A percentile compares a stretch with the other conserved stretches of the same genome.
These are phyloP conservation scores for Yamadazyma sp. DNA, from an alignment of 1,139 yeast species.

Conservation along the genomic window DNA sequence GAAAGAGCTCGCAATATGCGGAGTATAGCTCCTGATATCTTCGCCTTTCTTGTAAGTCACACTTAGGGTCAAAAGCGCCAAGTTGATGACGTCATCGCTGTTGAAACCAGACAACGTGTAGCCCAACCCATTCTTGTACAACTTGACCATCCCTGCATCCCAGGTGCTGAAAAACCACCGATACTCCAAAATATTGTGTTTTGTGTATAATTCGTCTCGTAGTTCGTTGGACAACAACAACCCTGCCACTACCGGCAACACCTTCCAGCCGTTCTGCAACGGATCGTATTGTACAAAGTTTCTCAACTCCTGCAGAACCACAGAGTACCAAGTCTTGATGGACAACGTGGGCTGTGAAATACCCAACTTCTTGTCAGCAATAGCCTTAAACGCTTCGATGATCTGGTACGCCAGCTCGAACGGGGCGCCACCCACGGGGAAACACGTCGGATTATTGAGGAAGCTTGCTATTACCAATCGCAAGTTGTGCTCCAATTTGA, in stretches of 20 bases:
- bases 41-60: slow-evolving; percentile 25
- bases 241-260: slow-evolving; percentile 58
- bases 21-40: slow-evolving; percentile 23
- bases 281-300: slow-evolving; percentile 33
- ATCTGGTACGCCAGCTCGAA: slow-evolving; percentile 38
- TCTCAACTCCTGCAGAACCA: slow-evolving; percentile 37
- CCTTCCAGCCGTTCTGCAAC: slow-evolving; percentile 50
- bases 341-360: slow-evolving; percentile 65
- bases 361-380: slow-evolving; percentile 51
- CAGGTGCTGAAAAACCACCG: slow-evolving; percentile 35
- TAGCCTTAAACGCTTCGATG: slow-evolving; percentile 50
- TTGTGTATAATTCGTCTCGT: slow-evolving; percentile 36
- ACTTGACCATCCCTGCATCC: slow-evolving; percentile 25
- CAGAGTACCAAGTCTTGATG: slow-evolving; percentile 50
- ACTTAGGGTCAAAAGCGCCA: slow-evolving; percentile 38
- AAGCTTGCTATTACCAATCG: slow-evolving; percentile 51
- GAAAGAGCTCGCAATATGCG: slow-evolving; percentile 22
- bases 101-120: slow-evolving; percentile 24
- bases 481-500: slow-evolving; percentile 59
- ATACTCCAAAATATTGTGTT: slow-evolving; percentile 25
- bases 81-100: slow-evolving; percentile 25
- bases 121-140: slow-evolving; percentile 28
- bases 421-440: slow-evolving; percentile 33
- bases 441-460: slow-evolving; percentile 47
- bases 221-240: slow-evolving; percentile 41